Percentiles rank a stretch among this genome's conserved stretches.
These are phyloP conservation scores for Filobasidium uniguttulatum DNA, from an alignment of 1,284 basidiomycete genomes.

Conservation along the genomic window DNA sequence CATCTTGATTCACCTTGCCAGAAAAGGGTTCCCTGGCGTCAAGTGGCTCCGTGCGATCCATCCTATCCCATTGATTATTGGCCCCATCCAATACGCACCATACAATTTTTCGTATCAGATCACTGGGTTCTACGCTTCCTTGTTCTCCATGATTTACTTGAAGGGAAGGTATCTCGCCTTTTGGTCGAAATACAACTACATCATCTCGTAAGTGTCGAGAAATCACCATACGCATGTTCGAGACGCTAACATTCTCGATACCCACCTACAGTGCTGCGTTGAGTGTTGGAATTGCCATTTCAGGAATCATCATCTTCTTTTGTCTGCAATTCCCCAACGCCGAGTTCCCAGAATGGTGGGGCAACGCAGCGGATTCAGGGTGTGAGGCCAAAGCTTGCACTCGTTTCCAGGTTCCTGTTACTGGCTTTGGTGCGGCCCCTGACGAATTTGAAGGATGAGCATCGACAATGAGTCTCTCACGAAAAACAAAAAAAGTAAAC, in stretches of 20 bases:
- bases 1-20: slow-evolving; percentile 36
- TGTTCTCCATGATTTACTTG: slow-evolving; percentile 23
- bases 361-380: slow-evolving; percentile 42
- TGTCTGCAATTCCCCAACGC: slow-evolving; percentile 58
- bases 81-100: slow-evolving; percentile 19
- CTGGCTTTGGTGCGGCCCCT: too few relatives aligned
- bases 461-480: too few relatives aligned
- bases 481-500: too few relatives aligned
- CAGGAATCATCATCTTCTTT: slow-evolving; percentile 72
- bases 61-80: not conserved
- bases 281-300: slow-evolving; percentile 51
- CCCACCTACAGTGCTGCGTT: too few relatives aligned
- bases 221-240: too few relatives aligned
- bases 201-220: slow-evolving; percentile 41
- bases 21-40: slow-evolving; percentile 43
- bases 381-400: not conserved
- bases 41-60: slow-evolving; percentile 42
- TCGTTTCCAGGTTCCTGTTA: too few relatives aligned
- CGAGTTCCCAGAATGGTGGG: slow-evolving; percentile 71
- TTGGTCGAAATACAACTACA: slow-evolving; percentile 36
- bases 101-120: slow-evolving; percentile 30
- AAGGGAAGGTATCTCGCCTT: slow-evolving; percentile 24
- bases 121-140: slow-evolving; percentile 30
- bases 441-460: too few relatives aligned
- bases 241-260: too few relatives aligned